Evolutionary conservation across 2,329 filamentous ascomycete species (phyloP), one percentile per base, ranked within the genome.

Genomic region (Trichophyton mentagrophytes): DNA sequence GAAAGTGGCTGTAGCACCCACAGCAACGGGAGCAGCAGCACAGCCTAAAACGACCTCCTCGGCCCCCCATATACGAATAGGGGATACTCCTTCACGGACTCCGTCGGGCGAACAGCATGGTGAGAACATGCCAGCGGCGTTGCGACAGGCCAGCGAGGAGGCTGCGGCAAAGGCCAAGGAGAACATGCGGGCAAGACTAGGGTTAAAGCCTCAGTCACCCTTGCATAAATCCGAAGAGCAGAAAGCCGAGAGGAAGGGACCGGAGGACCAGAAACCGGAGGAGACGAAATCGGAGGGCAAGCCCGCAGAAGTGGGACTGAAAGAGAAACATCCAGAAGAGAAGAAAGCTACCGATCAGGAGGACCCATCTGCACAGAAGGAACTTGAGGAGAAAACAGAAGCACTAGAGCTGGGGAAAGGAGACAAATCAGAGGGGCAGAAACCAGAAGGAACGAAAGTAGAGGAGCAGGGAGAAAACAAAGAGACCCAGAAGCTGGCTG

Each of bases 101-200:
- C 64, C 66, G 3, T 70, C 72, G 38, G 64, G 63, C 2, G 70
- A 72, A 49, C 68, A 66, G 20, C 70, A 69, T 59, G 72, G 76
- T 27, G 68, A 72, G 5, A 69, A 69, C 2, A 68, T 74, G n/a
- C 71, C 73, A 1, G 63, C 74, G 8, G 72, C 76, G 1, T 65
- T 79, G 59, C 70, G 76, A 57, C 76, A 78, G 66, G 75, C 76
- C 1, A 73, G 76, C 46, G 71, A 72, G 42, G 69, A 75, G 57
- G 63, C 64, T 61, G 73, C 73, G 42, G 72, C 73, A 13, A 67
- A 70, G 40, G 74, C 72, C 1, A 74, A 74, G 58, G 68, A 71
- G 25, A 68, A 65, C 20, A 59, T 66, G 5, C 58, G 57, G 22
- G 42, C 62, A 17, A 66, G 65, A 38, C 59, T 64, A 22, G 61